Percentiles rank a stretch among this genome's conserved stretches.
These are phyloP conservation scores for Globisporangium spinosum DNA, from an alignment of 352 stramenopile genomes.

Conservation along the genomic window DNA sequence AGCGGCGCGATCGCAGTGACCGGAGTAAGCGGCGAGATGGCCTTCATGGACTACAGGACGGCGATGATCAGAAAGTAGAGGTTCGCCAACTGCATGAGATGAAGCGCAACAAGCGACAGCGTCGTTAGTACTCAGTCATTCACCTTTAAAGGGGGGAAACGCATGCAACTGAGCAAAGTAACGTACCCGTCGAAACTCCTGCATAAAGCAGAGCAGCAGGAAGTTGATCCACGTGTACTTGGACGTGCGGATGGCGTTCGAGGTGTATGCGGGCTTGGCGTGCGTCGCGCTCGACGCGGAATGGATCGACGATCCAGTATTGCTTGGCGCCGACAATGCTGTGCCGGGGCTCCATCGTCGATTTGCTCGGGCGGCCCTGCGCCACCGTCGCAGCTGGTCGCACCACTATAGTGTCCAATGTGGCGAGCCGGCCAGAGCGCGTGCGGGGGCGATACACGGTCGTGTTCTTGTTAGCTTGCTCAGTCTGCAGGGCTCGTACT, in stretches of 20 bases:
- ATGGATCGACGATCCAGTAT: constrained; percentile 66
- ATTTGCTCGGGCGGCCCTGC: not conserved
- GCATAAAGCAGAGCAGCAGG: constrained; percentile 57
- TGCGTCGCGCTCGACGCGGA: constrained; percentile 58
- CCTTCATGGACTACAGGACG: constrained; percentile 81
- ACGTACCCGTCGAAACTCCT: constrained; percentile 82
- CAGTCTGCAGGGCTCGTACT: not conserved
- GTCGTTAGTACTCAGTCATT: not conserved
- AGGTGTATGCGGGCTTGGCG: constrained; percentile 49
- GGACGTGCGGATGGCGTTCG: constrained; percentile 84
- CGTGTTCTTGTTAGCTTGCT: not conserved
- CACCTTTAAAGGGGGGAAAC: constrained; percentile 33
- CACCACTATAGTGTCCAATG: constrained; percentile 9
- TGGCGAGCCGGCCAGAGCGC: not conserved
- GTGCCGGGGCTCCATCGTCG: constrained; percentile 10
- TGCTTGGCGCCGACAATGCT: constrained; percentile 24
- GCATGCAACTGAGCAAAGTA: constrained; percentile 26
- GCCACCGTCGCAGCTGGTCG: not conserved
- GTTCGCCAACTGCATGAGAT: constrained; percentile 60
- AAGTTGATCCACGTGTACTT: constrained; percentile 90
- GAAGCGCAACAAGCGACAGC: not conserved
- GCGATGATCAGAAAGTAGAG: constrained; percentile 56
- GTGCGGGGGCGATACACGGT: too few relatives aligned
- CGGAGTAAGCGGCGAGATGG: constrained; percentile 53
- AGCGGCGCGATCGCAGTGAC: constrained; percentile 73